A percentile compares a stretch with the other conserved stretches of the same genome.
Conservation (phyloP, 495 filamentous ascomycete species). For the Apiosordaria backusii region DNA sequence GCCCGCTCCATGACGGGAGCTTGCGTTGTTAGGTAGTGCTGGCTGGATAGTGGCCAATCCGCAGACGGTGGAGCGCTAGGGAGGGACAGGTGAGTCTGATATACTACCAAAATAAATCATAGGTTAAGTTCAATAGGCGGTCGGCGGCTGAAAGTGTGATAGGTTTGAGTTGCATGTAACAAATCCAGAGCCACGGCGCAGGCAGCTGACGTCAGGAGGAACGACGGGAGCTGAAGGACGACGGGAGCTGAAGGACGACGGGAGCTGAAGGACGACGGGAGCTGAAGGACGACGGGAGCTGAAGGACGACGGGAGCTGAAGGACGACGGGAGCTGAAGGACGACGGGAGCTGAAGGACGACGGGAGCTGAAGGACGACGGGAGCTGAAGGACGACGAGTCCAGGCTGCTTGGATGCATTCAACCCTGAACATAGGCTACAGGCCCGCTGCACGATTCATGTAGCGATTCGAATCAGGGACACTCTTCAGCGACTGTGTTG, state of each 20-base stretch:
- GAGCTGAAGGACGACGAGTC: background rate
- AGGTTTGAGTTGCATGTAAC: background rate
- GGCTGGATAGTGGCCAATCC: background rate
- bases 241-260: background rate
- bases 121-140: background rate
- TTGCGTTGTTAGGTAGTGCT: background rate
- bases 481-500: background rate
- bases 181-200: background rate
- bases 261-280: background rate
- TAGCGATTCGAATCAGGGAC: background rate
- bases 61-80: too few relatives aligned
- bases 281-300: slow-evolving; percentile 1
- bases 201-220: background rate
- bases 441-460: slow-evolving; percentile 1
- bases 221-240: background rate
- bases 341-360: background rate
- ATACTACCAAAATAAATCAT: background rate
- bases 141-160: background rate
- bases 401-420: slow-evolving; percentile 3
- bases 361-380: background rate
- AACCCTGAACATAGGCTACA: background rate
- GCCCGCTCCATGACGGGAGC: background rate
- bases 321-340: background rate
- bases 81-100: background rate
- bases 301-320: slow-evolving; percentile 3